Base-by-base conservation (phyloP, 441 rosid genomes). In the Populus trichocarpa region DNA sequence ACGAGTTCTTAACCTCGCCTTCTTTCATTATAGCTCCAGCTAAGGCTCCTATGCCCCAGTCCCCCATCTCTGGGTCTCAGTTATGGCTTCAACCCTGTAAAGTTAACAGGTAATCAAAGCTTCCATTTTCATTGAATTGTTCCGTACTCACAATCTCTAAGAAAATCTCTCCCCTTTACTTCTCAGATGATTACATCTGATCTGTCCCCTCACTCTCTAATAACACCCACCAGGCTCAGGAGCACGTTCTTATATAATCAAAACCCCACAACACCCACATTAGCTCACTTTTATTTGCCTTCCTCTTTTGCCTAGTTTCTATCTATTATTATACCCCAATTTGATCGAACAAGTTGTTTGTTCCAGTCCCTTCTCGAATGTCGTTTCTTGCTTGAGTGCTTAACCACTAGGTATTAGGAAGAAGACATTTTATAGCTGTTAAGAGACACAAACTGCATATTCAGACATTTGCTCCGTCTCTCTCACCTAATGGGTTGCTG, bases 401-500 rank as follows among this genome's bases (percentile, higher is more conserved):
- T 18, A 18, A 0, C 61, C 61, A 53, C 61, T 53, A 53, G 61
- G 5, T 53, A 16, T 22, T 53, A 53, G 8, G 61, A 0, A 53
- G 22, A 0, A 1, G 3, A 10, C 25, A 2, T 38, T 65, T 40
- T 74, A 11, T 33, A 61, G 16, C 12, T 57, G 38, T 23, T 35
- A 2, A 30, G 32, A 67, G 36, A 68, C 12, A 33, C 32, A 66
- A 20, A 28, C 65, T 8, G 46, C 8, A 50, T 16, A 18, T 71
- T 23, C 80, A 30, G 59, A 23, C 36, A 18, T 38, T 4, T 10
- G 8, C 10, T 16, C 78, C n/a, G 38, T 26, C 53, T 33, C 40
- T 22, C 35, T 23, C 42, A 59, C 59, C 70, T 75, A 61, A 91
- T 89, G 91, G 92, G 95, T 64, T 91, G 93, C 80, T 85, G 86